Conservation (phyloP, 2,329 filamentous ascomycete species). For the Diplodia intermedia region DNA sequence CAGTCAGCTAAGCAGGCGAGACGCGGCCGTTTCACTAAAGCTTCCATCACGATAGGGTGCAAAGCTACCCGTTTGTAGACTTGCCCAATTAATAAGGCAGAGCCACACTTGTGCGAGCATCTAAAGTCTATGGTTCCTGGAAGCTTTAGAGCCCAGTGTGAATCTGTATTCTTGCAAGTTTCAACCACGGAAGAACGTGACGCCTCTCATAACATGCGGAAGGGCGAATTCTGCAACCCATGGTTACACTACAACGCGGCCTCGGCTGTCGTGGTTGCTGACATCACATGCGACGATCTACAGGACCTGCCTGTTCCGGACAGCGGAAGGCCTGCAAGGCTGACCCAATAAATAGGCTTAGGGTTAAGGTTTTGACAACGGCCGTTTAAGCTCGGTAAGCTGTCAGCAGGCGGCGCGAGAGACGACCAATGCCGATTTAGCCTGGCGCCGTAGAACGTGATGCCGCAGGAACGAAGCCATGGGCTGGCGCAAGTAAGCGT, state of each 20-base stretch:
- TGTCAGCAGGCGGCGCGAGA: background rate
- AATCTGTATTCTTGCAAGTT: too few relatives aligned
- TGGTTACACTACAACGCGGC: too few relatives aligned
- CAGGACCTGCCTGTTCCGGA: constrained; percentile 16
- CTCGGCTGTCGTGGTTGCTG: background rate
- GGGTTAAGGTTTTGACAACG: constrained; percentile 10
- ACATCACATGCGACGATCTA: background rate
- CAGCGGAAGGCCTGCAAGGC: background rate
- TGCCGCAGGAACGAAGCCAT: constrained; percentile 3
- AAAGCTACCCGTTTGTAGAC: too few relatives aligned
- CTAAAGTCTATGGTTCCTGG: too few relatives aligned
- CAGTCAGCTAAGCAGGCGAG: background rate
- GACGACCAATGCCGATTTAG: background rate
- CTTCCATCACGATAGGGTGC: too few relatives aligned
- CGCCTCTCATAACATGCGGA: too few relatives aligned
- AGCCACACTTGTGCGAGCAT: too few relatives aligned
- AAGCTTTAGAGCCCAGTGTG: too few relatives aligned
- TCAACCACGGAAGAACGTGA: background rate
- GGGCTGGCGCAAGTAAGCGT: constrained; percentile 2
- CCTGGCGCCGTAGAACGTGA: constrained; percentile 1
- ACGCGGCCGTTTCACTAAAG: background rate
- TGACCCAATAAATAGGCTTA: constrained; percentile 4
- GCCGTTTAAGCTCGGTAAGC: constrained; percentile 8
- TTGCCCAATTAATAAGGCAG: too few relatives aligned
- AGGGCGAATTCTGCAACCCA: too few relatives aligned